A percentile compares a stretch with the other conserved stretches of the same genome.
Conservation (phyloP, 345 rosid genomes). For the Bruguiera parviflora region DNA sequence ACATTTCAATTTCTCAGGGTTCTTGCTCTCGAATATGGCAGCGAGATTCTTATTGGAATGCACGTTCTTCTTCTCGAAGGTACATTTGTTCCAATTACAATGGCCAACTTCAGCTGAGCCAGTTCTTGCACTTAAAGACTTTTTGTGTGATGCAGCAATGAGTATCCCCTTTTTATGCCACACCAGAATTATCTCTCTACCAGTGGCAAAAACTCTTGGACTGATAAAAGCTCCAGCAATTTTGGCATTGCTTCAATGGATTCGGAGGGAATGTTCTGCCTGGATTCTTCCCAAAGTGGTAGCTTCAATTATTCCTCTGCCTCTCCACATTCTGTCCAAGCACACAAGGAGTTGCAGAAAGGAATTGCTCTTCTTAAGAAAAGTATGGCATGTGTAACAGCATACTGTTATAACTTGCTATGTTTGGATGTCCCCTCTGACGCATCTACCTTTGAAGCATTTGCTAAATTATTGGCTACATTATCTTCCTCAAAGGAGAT, state of each 20-base stretch:
- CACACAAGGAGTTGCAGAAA: conserved; percentile 87
- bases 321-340: conserved; percentile 72
- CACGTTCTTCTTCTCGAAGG: conserved; percentile 84
- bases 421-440: conserved; percentile 83
- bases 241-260: conserved; percentile 91
- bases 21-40: conserved; percentile 98
- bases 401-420: conserved; percentile 76
- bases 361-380: conserved; percentile 93
- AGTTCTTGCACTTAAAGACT: conserved; percentile 13
- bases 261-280: conserved; percentile 65
- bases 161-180: conserved; percentile 92
- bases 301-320: conserved; percentile 76
- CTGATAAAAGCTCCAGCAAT: conserved; percentile 79
- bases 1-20: conserved; percentile 45
- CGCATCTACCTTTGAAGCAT: conserved; percentile 86
- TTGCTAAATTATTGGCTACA: conserved; percentile 68
- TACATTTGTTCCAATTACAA: conserved; percentile 24
- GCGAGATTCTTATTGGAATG: conserved; percentile 82
- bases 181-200: conserved; percentile 79
- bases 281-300: conserved; percentile 60
- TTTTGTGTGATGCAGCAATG: conserved; percentile 54
- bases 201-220: conserved; percentile 82
- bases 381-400: conserved; percentile 90
- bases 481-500: conserved; percentile 81
- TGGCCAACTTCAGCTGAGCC: conserved; percentile 13